Base-by-base conservation (phyloP, 805 yeast genomes). In the Maudiozyma barnettii region DNA sequence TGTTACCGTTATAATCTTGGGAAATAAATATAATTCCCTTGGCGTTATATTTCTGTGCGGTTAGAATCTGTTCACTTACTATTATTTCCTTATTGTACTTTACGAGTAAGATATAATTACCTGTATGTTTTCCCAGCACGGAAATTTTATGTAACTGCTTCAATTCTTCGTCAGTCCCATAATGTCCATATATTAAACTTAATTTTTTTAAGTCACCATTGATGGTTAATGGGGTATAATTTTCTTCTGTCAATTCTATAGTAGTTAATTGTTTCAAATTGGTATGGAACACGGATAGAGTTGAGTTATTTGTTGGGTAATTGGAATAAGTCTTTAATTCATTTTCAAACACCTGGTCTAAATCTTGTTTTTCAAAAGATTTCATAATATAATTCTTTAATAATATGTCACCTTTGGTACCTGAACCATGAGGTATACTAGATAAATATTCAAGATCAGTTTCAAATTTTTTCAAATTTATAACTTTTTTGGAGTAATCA, bases 371-470 rank as follows among this genome's bases (percentile, higher is more conserved):
- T 23, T 64, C 57, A 64, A 84, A 77, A 45, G 73, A 73, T 12
- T 74, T 72, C 51, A 77, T 72, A n/a, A 89, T 70, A 60, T 82
- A 87, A 48, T 74, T 68, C 1, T 86, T 81, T 30, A 87, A 64
- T 0, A 86, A 71, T 48, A 78, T 62, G 60, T 87, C 96, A 21
- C 95, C 97, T n/a, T 77, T 76, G 1, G 96, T 82, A 3, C 97
- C 97, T 0, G 96, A 79, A 47, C 80, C 63, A 60, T 87, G 96
- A 1, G 95, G 85, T 77, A 87, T 76, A 3, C 82, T 74, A 13
- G 88, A 78, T 33, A 88, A 59, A 56, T 84, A 85, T 54, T 84
- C 82, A 47, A 84, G 57, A 51, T 81, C 77, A 40, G 76, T 81
- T 56, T 80, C 79, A 64, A 90, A 71, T n/a, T 75, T 60, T 21